phyloP scores from a whole-genome alignment of 2,329 filamentous ascomycete genomes.

The Pezicula neosporulosa region DNA sequence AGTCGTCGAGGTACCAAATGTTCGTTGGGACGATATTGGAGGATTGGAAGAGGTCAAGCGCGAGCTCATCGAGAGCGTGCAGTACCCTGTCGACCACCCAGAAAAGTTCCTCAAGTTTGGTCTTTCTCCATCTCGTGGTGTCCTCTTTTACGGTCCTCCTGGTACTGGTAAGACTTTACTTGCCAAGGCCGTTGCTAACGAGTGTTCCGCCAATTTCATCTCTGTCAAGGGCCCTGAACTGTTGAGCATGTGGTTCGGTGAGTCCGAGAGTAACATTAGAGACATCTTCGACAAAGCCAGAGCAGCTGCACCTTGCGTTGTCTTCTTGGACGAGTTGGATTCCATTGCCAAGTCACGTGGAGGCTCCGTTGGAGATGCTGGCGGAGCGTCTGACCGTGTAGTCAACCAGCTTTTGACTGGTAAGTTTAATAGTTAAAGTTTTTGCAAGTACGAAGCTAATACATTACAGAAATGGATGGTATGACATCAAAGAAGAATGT shows the following conservation, averaged over 20 bases:
- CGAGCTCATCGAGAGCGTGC: conserved; percentile 97
- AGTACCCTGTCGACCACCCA: conserved; percentile 98
- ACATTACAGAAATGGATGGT: conserved; percentile 81
- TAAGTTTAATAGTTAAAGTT: conserved; percentile 43
- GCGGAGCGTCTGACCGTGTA: conserved; percentile 97
- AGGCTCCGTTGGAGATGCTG: conserved; percentile 91
- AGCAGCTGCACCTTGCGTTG: conserved; percentile 94
- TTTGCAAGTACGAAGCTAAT: conserved; percentile 36
- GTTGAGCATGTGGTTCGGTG: conserved; percentile 99
- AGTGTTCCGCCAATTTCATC: conserved; percentile 99
- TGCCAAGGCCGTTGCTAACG: conserved; percentile 98
- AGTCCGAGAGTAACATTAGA: conserved; percentile 99
- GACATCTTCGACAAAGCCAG: conserved; percentile 99
- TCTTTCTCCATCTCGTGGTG: conserved; percentile 94
- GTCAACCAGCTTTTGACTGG: conserved; percentile 98
- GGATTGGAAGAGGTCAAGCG: conserved; percentile 98
- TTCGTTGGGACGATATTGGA: conserved; percentile 99
- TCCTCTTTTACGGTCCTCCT: conserved; percentile 96
- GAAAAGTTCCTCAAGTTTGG: conserved; percentile 99
- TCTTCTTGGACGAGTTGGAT: conserved; percentile 98
- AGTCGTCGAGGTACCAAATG: conserved; percentile 98
- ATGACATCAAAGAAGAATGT: conserved; percentile 99
- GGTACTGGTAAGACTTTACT: conserved; percentile 99
- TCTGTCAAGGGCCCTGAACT: conserved; percentile 98
- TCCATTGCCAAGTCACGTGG: conserved; percentile 99